Percentiles rank a stretch among this genome's conserved stretches.
Conservation (phyloP, 441 rosid genomes). For the Manihot esculenta region DNA sequence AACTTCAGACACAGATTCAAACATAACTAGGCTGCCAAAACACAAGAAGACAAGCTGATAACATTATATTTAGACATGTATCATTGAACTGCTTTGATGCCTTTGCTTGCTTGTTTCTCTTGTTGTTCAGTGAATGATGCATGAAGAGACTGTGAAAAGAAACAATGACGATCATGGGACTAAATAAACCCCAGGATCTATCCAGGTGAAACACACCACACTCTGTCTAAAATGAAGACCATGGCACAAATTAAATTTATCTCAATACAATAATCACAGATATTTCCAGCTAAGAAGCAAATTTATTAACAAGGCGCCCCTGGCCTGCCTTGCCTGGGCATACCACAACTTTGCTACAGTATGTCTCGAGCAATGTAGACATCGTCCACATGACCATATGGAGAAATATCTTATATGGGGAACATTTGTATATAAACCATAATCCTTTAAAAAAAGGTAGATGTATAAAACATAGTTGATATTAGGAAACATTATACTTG, state of each 20-base stretch:
- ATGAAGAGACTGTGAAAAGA: background rate
- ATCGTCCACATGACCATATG: slow-evolving; percentile 69
- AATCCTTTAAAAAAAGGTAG: slow-evolving; percentile 13
- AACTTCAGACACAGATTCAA: background rate
- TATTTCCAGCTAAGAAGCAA: slow-evolving; percentile 13
- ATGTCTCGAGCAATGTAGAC: slow-evolving; percentile 65
- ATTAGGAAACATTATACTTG: no score
- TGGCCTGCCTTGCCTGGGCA: no score
- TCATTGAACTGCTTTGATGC: slow-evolving; percentile 2
- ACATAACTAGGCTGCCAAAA: background rate
- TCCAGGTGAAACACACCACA: background rate
- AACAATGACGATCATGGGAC: background rate
- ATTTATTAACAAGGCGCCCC: slow-evolving; percentile 20
- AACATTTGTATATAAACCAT: slow-evolving; percentile 17
- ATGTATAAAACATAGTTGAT: background rate
- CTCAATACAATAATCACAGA: slow-evolving; percentile 2
- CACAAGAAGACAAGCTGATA: background rate
- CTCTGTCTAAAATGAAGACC: background rate
- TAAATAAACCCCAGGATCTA: background rate
- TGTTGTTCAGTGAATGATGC: background rate
- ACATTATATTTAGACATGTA: background rate
- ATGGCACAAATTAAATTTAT: slow-evolving; percentile 14
- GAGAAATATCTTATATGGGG: slow-evolving; percentile 62
- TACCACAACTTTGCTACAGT: slow-evolving; percentile 74
- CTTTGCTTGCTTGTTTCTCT: slow-evolving; percentile 5